Percentiles rank a stretch among this genome's conserved stretches.
Evolutionary conservation across 768 basidiomycete genomes (phyloP).

Genomic region (Gloeopeniophorella convolvens): DNA sequence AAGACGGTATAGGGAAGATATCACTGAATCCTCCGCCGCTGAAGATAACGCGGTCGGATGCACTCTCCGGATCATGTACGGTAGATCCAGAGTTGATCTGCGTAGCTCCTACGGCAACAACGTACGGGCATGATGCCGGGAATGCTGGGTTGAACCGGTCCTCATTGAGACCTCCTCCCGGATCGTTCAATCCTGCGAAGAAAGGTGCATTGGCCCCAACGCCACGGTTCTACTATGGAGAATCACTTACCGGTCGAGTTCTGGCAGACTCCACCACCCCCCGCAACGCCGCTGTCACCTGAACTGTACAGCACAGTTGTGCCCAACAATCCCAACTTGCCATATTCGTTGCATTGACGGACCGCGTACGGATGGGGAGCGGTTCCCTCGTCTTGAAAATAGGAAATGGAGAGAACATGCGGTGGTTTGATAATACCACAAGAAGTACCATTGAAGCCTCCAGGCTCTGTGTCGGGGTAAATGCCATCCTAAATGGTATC

Average conservation of each 20-base stretch:
- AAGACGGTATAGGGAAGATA: slow-evolving; percentile 32
- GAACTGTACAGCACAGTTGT: slow-evolving; percentile 38
- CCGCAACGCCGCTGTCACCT: slow-evolving; percentile 42
- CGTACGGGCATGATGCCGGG: slow-evolving; percentile 39
- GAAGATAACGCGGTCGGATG: slow-evolving; percentile 33
- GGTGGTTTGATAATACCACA: slow-evolving; percentile 34
- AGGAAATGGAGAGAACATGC: slow-evolving; percentile 38
- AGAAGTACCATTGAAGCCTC: slow-evolving; percentile 29
- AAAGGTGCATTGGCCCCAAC: background rate
- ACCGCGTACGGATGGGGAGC: slow-evolving; percentile 31
- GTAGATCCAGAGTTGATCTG: slow-evolving; percentile 30
- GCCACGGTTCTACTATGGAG: too few species aligned
- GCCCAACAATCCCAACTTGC: slow-evolving; percentile 38
- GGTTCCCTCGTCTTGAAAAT: slow-evolving; percentile 33
- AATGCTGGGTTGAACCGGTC: slow-evolving; percentile 38
- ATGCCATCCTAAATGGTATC: slow-evolving; percentile 23
- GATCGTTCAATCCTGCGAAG: slow-evolving; percentile 24
- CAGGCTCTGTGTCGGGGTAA: slow-evolving; percentile 36
- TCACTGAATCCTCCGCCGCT: slow-evolving; percentile 39
- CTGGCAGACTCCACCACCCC: slow-evolving; percentile 29
- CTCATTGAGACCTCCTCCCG: slow-evolving; percentile 18
- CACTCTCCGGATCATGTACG: slow-evolving; percentile 32
- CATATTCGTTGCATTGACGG: slow-evolving; percentile 42
- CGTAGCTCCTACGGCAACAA: slow-evolving; percentile 35
- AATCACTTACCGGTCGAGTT: slow-evolving; percentile 25